A percentile compares a stretch with the other conserved stretches of the same genome.
Evolutionary conservation across 352 stramenopile species (phyloP).

Genomic region (Phytophthora pisi): DNA sequence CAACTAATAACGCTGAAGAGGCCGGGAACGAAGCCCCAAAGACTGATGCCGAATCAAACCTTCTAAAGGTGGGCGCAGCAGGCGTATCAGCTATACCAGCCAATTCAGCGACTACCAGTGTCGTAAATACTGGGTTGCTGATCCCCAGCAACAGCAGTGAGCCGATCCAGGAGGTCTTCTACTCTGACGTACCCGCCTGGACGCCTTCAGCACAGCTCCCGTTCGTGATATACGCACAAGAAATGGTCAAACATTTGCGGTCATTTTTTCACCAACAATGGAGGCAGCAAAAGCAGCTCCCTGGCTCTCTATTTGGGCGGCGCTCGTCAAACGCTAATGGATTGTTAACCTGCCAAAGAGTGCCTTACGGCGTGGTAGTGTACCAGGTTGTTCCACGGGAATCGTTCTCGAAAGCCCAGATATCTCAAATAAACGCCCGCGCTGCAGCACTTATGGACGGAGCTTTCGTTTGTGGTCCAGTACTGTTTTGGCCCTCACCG

Average conservation of each 20-base stretch:
- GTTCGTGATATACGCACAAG: conserved; percentile 23
- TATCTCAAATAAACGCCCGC: conserved; percentile 24
- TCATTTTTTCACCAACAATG: conserved; percentile 28
- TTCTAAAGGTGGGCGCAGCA: background rate
- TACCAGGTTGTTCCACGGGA: conserved; percentile 9
- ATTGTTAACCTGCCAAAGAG: conserved; percentile 25
- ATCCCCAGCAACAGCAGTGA: conserved; percentile 35
- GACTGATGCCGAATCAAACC: background rate
- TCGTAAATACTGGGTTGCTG: conserved; percentile 31
- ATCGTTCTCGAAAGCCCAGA: conserved; percentile 3
- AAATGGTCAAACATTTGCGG: conserved; percentile 11
- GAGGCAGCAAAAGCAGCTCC: conserved; percentile 8
- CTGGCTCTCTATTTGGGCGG: conserved; percentile 9
- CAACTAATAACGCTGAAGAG: too few relatives aligned
- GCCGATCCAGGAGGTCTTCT: conserved; percentile 43
- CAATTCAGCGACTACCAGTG: background rate
- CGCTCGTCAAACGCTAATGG: background rate
- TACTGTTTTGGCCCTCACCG: conserved; percentile 35
- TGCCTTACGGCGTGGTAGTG: conserved; percentile 28
- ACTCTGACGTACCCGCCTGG: conserved; percentile 21
- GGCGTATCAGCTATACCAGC: background rate
- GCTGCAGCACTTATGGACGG: conserved; percentile 15
- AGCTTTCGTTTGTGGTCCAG: conserved; percentile 8
- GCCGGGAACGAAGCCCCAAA: background rate
- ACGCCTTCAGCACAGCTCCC: conserved; percentile 8